These are phyloP conservation scores for Durotheca rogersii DNA, from an alignment of 495 filamentous ascomycete genomes.

Conservation along the genomic window DNA sequence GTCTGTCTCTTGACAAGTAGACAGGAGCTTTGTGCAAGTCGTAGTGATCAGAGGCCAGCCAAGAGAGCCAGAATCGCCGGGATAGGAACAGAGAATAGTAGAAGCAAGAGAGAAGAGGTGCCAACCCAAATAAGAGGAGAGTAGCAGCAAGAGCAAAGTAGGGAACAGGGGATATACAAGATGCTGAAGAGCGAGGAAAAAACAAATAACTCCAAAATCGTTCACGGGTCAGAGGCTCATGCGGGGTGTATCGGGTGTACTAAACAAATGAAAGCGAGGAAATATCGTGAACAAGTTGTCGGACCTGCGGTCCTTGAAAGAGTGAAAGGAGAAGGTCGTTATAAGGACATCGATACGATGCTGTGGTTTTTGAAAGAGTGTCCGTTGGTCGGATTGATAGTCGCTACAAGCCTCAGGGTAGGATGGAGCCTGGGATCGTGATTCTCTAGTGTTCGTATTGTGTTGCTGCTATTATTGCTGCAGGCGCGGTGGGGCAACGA, in stretches of 20 bases:
- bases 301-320: slow-evolving; percentile 53
- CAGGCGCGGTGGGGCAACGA: slow-evolving; percentile 17
- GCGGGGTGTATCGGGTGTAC: slow-evolving; percentile 56
- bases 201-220: slow-evolving; percentile 57
- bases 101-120: slow-evolving; percentile 20
- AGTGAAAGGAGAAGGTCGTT: slow-evolving; percentile 62
- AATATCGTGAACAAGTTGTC: slow-evolving; percentile 51
- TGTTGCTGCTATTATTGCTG: slow-evolving; percentile 22
- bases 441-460: slow-evolving; percentile 23
- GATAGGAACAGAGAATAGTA: slow-evolving; percentile 31
- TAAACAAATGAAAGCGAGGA: slow-evolving; percentile 56
- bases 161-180: slow-evolving; percentile 46
- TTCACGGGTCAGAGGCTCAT: slow-evolving; percentile 67
- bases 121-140: slow-evolving; percentile 36
- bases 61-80: slow-evolving; percentile 43
- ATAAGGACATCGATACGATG: slow-evolving; percentile 66
- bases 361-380: slow-evolving; percentile 43
- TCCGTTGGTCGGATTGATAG: slow-evolving; percentile 40
- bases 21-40: slow-evolving; percentile 40
- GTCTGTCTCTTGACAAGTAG: no score
- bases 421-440: slow-evolving; percentile 18
- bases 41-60: no score
- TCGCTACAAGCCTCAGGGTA: slow-evolving; percentile 33
- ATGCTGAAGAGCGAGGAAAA: slow-evolving; percentile 45
- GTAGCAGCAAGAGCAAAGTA: slow-evolving; percentile 19